These are phyloP conservation scores for Phytophthora sp. DNA, from an alignment of 352 stramenopile genomes.

Conservation along the genomic window DNA sequence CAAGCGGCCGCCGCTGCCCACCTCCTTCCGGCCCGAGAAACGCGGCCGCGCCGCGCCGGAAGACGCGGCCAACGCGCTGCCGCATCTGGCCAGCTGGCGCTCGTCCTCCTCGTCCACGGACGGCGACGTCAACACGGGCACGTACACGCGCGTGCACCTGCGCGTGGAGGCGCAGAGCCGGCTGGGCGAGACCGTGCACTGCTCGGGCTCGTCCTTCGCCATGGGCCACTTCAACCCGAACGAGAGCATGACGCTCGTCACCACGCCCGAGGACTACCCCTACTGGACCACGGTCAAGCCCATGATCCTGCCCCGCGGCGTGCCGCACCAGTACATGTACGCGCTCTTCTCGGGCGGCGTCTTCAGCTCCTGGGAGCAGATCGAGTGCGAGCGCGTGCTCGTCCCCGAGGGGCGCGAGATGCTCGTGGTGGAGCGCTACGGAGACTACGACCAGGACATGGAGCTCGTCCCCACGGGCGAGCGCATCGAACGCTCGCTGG, in stretches of 20 bases:
- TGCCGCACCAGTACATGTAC: constrained; percentile 92
- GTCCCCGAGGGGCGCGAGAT: constrained; percentile 84
- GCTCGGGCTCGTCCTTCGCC: constrained; percentile 80
- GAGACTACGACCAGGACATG: constrained; percentile 67
- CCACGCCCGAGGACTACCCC: constrained; percentile 95
- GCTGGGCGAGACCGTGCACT: constrained; percentile 80
- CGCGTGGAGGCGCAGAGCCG: constrained; percentile 72
- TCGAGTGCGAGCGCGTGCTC: constrained; percentile 71
- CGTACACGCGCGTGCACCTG: constrained; percentile 83
- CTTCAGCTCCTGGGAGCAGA: constrained; percentile 87
- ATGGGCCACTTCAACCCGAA: constrained; percentile 91
- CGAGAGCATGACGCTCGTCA: constrained; percentile 94
- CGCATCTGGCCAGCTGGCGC: constrained; percentile 43
- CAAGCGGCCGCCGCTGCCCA: constrained; percentile 55
- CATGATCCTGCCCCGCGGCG: constrained; percentile 89
- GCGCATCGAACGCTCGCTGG: constrained; percentile 59
- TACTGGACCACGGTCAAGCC: constrained; percentile 95
- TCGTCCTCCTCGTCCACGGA: constrained; percentile 39
- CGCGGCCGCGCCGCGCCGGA: constrained; percentile 38
- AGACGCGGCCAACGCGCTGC: constrained; percentile 23
- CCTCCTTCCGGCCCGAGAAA: constrained; percentile 54
- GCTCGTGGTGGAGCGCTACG: constrained; percentile 79
- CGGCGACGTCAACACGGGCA: constrained; percentile 81
- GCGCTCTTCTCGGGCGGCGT: constrained; percentile 85
- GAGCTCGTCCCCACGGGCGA: constrained; percentile 67